Evolutionary conservation across 441 rosid species (phyloP).

Genomic region (Gossypium lobatum): DNA sequence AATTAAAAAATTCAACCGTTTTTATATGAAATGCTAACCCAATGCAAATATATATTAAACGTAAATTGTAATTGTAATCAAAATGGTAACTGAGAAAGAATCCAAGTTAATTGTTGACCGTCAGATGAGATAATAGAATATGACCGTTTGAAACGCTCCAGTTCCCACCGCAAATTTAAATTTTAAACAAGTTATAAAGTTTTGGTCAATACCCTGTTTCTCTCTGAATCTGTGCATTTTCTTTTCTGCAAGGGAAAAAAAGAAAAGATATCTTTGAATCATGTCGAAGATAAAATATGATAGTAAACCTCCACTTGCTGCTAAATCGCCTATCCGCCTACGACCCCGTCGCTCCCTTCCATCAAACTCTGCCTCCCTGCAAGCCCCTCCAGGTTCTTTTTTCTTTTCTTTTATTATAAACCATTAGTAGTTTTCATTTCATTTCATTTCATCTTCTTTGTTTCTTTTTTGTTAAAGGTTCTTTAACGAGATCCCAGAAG

Average conservation of each 20-base stretch:
- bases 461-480: conserved; percentile 31
- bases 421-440: not conserved
- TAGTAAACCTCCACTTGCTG: conserved; percentile 70
- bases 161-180: not conserved
- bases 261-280: not conserved
- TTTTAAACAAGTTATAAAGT: not conserved
- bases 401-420: not conserved
- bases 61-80: no score
- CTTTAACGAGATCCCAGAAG: conserved; percentile 44
- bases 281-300: conserved; percentile 51
- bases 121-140: not conserved
- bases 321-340: conserved; percentile 59
- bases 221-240: not conserved
- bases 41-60: no score
- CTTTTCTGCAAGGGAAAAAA: not conserved
- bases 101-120: not conserved
- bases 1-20: no score
- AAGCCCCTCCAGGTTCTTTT: conserved; percentile 55
- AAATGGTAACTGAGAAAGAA: not conserved
- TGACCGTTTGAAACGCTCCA: not conserved
- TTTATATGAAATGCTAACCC: no score
- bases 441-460: not conserved
- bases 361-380: conserved; percentile 31
- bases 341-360: conserved; percentile 48
- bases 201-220: not conserved